Percentiles rank a stretch among this genome's conserved stretches.
Evolutionary conservation across 768 basidiomycete species (phyloP).

Genomic region (Kwoniella dejecticola): DNA sequence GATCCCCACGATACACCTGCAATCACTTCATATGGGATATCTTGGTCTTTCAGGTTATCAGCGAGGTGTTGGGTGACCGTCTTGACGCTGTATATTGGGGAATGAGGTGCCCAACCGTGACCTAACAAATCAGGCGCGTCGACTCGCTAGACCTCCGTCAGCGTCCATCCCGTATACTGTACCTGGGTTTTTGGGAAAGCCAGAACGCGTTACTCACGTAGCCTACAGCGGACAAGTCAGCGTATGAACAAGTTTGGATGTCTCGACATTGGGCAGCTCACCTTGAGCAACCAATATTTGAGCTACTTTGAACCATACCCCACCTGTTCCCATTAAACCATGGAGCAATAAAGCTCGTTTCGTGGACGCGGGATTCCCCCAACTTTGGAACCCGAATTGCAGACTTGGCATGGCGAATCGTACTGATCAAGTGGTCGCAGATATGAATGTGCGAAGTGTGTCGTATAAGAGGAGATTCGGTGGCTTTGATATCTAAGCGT

Average conservation of each 20-base stretch:
- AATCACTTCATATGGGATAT: slow-evolving; percentile 22
- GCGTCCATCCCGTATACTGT: neutral
- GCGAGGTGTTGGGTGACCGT: slow-evolving; percentile 22
- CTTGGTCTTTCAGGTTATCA: slow-evolving; percentile 17
- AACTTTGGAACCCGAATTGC: slow-evolving; percentile 17
- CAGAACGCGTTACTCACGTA: too few relatives aligned
- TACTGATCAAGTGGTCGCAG: neutral
- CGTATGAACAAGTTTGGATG: neutral
- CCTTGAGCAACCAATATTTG: slow-evolving; percentile 18
- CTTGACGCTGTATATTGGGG: slow-evolving; percentile 15
- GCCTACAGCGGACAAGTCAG: neutral
- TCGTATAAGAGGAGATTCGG: too few relatives aligned
- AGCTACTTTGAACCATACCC: slow-evolving; percentile 31
- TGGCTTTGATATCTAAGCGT: too few relatives aligned
- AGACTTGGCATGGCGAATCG: slow-evolving; percentile 17
- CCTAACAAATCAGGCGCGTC: slow-evolving; percentile 29
- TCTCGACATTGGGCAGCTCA: slow-evolving; percentile 1
- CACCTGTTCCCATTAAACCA: slow-evolving; percentile 22
- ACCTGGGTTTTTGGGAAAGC: neutral
- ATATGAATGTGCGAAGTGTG: neutral
- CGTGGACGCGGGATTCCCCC: slow-evolving; percentile 14
- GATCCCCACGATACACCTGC: slow-evolving; percentile 31
- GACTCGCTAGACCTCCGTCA: slow-evolving; percentile 18
- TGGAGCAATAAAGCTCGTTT: slow-evolving; percentile 26
- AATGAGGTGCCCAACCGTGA: slow-evolving; percentile 28